Evolutionary conservation across 768 basidiomycete genomes (phyloP).

Genomic region (Saitozyma podzolica): DNA sequence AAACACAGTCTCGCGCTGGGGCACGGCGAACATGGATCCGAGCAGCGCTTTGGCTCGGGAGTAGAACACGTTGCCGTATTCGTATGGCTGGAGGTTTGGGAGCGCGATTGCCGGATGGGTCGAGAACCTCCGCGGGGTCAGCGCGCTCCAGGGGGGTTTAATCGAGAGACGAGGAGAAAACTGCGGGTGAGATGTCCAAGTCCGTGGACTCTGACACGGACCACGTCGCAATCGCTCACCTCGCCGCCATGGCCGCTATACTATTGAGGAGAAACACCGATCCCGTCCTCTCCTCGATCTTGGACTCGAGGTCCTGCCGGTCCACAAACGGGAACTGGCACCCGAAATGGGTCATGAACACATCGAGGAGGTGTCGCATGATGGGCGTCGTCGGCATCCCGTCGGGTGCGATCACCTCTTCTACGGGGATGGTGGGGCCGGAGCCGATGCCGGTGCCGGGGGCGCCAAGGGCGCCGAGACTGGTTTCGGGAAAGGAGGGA

Average conservation of each 20-base stretch:
- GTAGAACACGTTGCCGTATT: conserved; percentile 32
- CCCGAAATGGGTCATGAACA: conserved; percentile 33
- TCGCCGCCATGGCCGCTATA: conserved; percentile 34
- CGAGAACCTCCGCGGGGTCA: conserved; percentile 30
- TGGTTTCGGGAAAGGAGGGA: conserved; percentile 1
- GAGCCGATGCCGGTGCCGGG: conserved; percentile 3
- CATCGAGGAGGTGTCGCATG: conserved; percentile 28
- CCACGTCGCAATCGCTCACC: conserved; percentile 10
- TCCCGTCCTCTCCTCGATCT: conserved; percentile 23
- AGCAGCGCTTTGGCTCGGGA: conserved; percentile 34
- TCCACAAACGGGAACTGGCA: conserved; percentile 37
- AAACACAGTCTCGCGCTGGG: conserved; percentile 24
- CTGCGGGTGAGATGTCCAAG: too few species aligned
- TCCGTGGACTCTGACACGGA: too few species aligned
- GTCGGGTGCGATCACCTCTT: conserved; percentile 19
- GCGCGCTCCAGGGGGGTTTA: not conserved
- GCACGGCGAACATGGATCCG: conserved; percentile 32
- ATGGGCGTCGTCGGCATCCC: conserved; percentile 19
- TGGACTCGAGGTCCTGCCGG: conserved; percentile 2
- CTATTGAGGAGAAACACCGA: conserved; percentile 26
- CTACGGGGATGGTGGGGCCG: not conserved
- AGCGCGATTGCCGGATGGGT: conserved; percentile 24
- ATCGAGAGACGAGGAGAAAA: not conserved
- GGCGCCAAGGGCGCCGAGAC: too few species aligned
- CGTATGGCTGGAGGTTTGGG: conserved; percentile 14